phyloP scores from a whole-genome alignment of 176 grass and related monocot genomes.

The Aegilops sharonensis region DNA sequence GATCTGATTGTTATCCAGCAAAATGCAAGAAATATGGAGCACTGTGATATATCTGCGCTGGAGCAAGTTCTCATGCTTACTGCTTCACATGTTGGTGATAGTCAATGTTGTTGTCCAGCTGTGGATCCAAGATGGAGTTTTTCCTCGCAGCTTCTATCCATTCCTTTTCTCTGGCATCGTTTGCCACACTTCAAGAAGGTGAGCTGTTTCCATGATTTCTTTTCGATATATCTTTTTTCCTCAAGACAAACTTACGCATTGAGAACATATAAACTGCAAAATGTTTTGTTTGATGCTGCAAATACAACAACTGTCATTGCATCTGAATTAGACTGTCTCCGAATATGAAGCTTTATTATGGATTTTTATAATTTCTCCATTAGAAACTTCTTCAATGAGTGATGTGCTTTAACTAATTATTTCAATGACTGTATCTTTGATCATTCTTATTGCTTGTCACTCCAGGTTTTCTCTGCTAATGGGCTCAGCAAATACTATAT shows the following conservation, averaged over 20 bases:
- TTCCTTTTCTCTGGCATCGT: conserved; percentile 91
- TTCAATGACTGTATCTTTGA: conserved; percentile 22
- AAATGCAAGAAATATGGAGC: conserved; percentile 37
- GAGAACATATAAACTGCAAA: conserved; percentile 20
- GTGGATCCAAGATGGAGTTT: conserved; percentile 82
- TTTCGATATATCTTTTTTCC: not conserved
- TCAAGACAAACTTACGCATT: not conserved
- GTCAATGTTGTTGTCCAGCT: conserved; percentile 50
- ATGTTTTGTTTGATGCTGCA: not conserved
- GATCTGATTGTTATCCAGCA: conserved; percentile 53
- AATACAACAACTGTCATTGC: not conserved
- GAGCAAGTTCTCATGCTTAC: conserved; percentile 70
- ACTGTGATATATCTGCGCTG: conserved; percentile 49
- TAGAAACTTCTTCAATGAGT: not conserved
- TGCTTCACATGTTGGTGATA: conserved; percentile 76
- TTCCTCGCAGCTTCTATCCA: conserved; percentile 81
- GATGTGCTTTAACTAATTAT: not conserved
- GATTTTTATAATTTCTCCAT: not conserved
- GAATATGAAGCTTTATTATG: conserved; percentile 12
- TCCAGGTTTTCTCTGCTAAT: conserved; percentile 76
- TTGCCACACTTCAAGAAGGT: conserved; percentile 91
- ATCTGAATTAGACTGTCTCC: not conserved
- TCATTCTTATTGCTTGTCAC: conserved; percentile 13
- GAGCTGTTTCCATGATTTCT: conserved; percentile 19
- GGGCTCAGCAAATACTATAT: conserved; percentile 81